Conservation (phyloP, 352 stramenopile genomes). For the Pythium aphanidermatum region DNA sequence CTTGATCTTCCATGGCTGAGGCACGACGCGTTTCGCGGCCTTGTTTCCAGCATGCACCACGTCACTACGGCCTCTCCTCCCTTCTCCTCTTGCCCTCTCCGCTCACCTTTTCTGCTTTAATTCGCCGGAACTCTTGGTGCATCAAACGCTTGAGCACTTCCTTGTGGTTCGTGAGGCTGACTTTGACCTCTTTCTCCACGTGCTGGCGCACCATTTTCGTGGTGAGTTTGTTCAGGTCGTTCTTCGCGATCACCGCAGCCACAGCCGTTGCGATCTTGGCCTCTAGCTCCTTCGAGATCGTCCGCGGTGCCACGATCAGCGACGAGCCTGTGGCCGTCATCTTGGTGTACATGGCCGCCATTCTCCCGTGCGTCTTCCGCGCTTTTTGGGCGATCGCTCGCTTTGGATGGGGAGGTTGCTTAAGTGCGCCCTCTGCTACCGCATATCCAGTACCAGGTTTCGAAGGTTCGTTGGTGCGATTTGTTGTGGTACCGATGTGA, state of each 20-base stretch:
- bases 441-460: no score
- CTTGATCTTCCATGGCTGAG: conserved; percentile 57
- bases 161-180: conserved; percentile 85
- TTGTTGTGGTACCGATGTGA: conserved; percentile 16
- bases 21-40: conserved; percentile 42
- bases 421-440: no score
- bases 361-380: no score
- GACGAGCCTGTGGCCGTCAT: conserved; percentile 43
- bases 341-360: conserved; percentile 43
- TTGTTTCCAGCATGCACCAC: conserved; percentile 1
- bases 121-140: conserved; percentile 75
- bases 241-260: conserved; percentile 50
- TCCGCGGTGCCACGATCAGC: conserved; percentile 50
- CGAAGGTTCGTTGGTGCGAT: no score
- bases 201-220: conserved; percentile 79
- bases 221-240: conserved; percentile 60
- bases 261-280: conserved; percentile 71
- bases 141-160: conserved; percentile 86
- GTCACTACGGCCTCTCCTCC: background rate
- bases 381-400: no score
- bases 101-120: conserved; percentile 62
- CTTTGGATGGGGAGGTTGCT: no score
- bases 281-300: conserved; percentile 81
- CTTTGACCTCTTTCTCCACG: conserved; percentile 80
- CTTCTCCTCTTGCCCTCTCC: background rate